Evolutionary conservation across 1,284 basidiomycete genomes (phyloP).

Genomic region (Ceratobasidium sp.): DNA sequence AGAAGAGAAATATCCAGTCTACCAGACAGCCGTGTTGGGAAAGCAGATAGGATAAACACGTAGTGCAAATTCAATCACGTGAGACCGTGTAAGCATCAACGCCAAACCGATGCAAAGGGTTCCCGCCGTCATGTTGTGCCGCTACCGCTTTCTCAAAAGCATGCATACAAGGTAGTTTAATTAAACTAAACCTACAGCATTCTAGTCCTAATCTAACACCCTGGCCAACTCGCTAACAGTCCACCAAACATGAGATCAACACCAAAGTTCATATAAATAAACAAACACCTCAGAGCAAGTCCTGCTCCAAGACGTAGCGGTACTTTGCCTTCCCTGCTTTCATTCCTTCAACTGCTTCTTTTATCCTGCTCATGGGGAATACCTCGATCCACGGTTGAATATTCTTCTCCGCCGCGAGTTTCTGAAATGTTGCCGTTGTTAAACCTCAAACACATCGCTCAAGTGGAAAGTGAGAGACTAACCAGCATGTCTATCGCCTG

Average conservation of each 20-base stretch:
- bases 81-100: neutral
- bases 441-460: neutral
- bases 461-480: neutral
- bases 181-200: too few relatives aligned
- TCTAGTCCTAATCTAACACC: too few relatives aligned
- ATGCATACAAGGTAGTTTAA: too few relatives aligned
- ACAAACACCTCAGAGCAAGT: conserved; percentile 40
- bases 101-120: neutral
- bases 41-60: conserved; percentile 36
- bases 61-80: conserved; percentile 23
- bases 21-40: conserved; percentile 38
- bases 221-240: too few relatives aligned
- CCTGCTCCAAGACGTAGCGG: conserved; percentile 4
- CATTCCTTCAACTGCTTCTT: conserved; percentile 66
- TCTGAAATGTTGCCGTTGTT: conserved; percentile 56
- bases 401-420: conserved; percentile 47
- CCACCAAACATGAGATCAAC: neutral
- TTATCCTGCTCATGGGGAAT: conserved; percentile 49
- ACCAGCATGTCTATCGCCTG: conserved; percentile 71
- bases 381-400: conserved; percentile 10
- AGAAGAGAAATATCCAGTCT: neutral
- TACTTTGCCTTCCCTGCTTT: conserved; percentile 62
- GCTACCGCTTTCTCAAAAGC: too few relatives aligned
- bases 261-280: too few relatives aligned
- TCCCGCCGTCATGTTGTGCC: too few relatives aligned